Conservation (phyloP, 495 filamentous ascomycete species). For the Neurospora sp. region DNA sequence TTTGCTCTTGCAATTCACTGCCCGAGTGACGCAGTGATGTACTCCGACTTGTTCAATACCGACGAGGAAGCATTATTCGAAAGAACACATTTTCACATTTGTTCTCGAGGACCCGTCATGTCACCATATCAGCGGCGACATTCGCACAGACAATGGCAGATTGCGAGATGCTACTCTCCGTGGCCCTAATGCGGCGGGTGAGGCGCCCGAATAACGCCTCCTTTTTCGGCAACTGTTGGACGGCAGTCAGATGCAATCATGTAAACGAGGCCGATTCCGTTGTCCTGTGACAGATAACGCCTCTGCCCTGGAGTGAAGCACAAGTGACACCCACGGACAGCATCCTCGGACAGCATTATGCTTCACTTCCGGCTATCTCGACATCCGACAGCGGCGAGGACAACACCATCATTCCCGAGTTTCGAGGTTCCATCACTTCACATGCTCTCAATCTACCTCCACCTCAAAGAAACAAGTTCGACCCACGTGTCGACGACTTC, state of each 20-base stretch:
- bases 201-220: background rate
- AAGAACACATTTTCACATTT: background rate
- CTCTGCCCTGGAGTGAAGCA: background rate
- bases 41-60: background rate
- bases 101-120: background rate
- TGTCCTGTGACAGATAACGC: background rate
- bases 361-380: background rate
- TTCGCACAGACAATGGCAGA: background rate
- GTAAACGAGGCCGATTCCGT: background rate
- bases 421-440: background rate
- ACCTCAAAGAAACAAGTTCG: background rate
- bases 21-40: background rate
- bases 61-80: background rate
- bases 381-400: background rate
- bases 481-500: background rate
- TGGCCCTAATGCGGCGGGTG: background rate
- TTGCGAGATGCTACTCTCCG: background rate
- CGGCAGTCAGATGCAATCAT: background rate
- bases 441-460: background rate
- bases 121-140: background rate
- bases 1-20: background rate
- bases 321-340: background rate
- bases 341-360: background rate
- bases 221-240: background rate
- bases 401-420: too few species aligned